These are phyloP conservation scores for Thielaviopsis punctulata DNA, from an alignment of 2,329 filamentous ascomycete species.

Conservation along the genomic window DNA sequence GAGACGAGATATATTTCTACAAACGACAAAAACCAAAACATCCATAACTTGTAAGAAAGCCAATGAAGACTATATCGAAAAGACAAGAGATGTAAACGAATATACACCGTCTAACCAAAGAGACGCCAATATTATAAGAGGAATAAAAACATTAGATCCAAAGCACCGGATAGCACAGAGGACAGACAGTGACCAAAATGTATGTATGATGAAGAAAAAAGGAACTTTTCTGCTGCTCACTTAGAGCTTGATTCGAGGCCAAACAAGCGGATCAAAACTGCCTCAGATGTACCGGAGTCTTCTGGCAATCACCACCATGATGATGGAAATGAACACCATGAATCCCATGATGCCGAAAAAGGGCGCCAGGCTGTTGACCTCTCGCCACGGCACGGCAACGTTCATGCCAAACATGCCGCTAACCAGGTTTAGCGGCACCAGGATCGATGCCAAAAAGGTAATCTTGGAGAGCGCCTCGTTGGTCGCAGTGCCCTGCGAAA, in stretches of 20 bases:
- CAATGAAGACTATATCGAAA: background rate
- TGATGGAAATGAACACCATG: constrained; percentile 35
- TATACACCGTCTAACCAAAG: background rate
- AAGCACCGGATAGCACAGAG: background rate
- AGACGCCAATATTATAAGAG: background rate
- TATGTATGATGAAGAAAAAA: background rate
- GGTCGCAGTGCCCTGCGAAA: constrained; percentile 70
- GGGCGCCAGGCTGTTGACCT: constrained; percentile 32
- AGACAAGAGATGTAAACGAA: background rate
- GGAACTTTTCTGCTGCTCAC: background rate
- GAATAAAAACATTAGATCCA: constrained; percentile 2
- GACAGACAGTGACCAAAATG: background rate
- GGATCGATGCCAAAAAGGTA: constrained; percentile 79
- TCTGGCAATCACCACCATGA: constrained; percentile 30
- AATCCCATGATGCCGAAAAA: constrained; percentile 35
- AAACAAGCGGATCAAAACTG: no score
- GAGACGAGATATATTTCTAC: no score
- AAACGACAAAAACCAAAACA: no score
- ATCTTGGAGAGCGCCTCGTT: constrained; percentile 90
- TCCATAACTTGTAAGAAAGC: no score
- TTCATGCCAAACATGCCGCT: constrained; percentile 85
- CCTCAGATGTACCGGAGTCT: constrained; percentile 28
- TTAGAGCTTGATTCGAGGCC: no score
- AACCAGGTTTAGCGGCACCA: constrained; percentile 90
- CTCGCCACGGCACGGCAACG: constrained; percentile 50